Conservation (phyloP, 2,329 filamentous ascomycete species). For the Aspergillus tamarii region DNA sequence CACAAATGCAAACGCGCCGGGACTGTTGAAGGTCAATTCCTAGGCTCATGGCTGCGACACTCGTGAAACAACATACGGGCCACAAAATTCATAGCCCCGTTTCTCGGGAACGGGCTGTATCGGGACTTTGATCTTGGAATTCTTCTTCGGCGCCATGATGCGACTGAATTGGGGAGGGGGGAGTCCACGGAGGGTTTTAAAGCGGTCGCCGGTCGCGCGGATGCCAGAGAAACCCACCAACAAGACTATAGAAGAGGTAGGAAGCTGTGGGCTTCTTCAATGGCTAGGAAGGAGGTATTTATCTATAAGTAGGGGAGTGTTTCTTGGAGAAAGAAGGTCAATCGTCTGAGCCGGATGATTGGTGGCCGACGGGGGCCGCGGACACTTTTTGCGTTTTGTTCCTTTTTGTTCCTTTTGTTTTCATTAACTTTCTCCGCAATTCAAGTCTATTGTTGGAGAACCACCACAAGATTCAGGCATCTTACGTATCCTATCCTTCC, state of each 20-base stretch:
- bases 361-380: background rate
- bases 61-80: slow-evolving; percentile 44
- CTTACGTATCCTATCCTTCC: background rate
- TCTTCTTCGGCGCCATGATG: slow-evolving; percentile 39
- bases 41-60: background rate
- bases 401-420: background rate
- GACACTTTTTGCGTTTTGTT: slow-evolving; percentile 5
- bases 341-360: slow-evolving; percentile 7
- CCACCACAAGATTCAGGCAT: background rate
- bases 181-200: too few species aligned
- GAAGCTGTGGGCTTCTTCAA: background rate
- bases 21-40: slow-evolving; percentile 51
- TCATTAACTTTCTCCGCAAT: background rate
- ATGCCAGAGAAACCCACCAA: background rate
- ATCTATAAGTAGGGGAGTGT: too few species aligned
- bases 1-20: slow-evolving; percentile 76
- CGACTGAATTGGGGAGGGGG: background rate
- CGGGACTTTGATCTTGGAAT: slow-evolving; percentile 32
- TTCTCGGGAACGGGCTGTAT: slow-evolving; percentile 44
- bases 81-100: slow-evolving; percentile 52
- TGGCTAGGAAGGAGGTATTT: background rate
- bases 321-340: too few species aligned
- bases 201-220: too few species aligned
- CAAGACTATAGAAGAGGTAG: background rate
- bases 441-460: slow-evolving; percentile 1